phyloP scores from a whole-genome alignment of 352 stramenopile genomes.

The Phytophthora pini region DNA sequence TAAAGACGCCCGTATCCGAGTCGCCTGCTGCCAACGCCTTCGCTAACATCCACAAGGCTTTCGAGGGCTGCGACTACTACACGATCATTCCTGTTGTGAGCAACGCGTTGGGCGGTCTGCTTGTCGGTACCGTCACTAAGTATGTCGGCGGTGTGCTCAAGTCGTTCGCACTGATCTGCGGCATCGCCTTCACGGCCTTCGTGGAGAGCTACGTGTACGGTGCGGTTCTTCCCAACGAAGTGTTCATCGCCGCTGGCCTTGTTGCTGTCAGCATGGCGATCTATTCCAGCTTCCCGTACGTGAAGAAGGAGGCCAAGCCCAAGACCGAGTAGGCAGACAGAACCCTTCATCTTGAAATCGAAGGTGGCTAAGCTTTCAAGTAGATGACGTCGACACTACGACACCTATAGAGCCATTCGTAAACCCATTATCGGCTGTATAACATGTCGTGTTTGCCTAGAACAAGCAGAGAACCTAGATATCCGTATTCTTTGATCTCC shows the following conservation, averaged over 20 bases:
- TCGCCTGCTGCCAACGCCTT: conserved; percentile 35
- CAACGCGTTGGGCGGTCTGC: conserved; percentile 81
- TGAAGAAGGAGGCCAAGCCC: conserved; percentile 37
- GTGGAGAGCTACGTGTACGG: conserved; percentile 80
- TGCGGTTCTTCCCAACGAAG: conserved; percentile 58
- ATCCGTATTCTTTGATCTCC: too few relatives aligned
- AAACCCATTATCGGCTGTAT: too few relatives aligned
- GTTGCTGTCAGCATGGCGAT: conserved; percentile 74
- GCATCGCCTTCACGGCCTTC: conserved; percentile 88
- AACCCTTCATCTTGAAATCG: neutral
- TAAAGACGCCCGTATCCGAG: conserved; percentile 43
- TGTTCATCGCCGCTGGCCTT: conserved; percentile 75
- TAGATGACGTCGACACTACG: conserved; percentile 5
- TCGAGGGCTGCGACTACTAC: conserved; percentile 76
- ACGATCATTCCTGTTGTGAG: conserved; percentile 84
- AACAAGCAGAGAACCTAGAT: too few relatives aligned
- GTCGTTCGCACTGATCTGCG: conserved; percentile 88
- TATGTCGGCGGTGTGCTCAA: conserved; percentile 92
- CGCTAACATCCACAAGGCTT: conserved; percentile 40
- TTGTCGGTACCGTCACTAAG: conserved; percentile 91
- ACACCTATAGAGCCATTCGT: too few relatives aligned
- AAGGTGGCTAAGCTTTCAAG: conserved; percentile 4
- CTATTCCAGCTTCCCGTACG: conserved; percentile 81
- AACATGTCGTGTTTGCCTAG: too few relatives aligned
- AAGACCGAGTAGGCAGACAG: conserved; percentile 40